These are phyloP conservation scores for Arctium lappa DNA, from an alignment of 129 eudicot genomes.

Conservation along the genomic window DNA sequence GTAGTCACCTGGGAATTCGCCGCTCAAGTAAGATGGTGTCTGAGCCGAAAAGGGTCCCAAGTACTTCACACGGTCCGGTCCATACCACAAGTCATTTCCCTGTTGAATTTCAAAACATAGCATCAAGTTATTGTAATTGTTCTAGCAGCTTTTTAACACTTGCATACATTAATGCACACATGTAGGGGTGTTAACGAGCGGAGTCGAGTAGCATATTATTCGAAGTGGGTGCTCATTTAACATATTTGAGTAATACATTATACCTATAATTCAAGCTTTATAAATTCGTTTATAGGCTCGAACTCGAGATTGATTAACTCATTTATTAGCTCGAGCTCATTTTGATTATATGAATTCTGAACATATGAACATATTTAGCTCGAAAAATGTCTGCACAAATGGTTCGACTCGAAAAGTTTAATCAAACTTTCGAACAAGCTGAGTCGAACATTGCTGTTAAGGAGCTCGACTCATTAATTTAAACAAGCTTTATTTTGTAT, in stretches of 20 bases:
- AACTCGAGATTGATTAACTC: not conserved
- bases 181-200: no score
- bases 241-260: not conserved
- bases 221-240: not conserved
- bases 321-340: not conserved
- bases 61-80: slow-evolving; percentile 47
- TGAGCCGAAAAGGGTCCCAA: slow-evolving; percentile 45
- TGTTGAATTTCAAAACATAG: slow-evolving; percentile 16
- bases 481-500: not conserved
- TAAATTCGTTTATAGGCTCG: not conserved
- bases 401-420: no score
- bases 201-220: no score
- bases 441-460: not conserved
- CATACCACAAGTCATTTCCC: slow-evolving; percentile 44
- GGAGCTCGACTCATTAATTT: no score
- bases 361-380: not conserved
- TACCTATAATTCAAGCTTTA: no score
- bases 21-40: slow-evolving; percentile 40
- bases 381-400: not conserved
- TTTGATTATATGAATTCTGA: not conserved
- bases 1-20: slow-evolving; percentile 42
- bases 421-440: not conserved
- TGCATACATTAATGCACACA: not conserved
- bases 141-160: not conserved
- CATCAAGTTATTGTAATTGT: not conserved